phyloP scores from a whole-genome alignment of 805 yeast genomes.

The Metschnikowia arizonensis region DNA sequence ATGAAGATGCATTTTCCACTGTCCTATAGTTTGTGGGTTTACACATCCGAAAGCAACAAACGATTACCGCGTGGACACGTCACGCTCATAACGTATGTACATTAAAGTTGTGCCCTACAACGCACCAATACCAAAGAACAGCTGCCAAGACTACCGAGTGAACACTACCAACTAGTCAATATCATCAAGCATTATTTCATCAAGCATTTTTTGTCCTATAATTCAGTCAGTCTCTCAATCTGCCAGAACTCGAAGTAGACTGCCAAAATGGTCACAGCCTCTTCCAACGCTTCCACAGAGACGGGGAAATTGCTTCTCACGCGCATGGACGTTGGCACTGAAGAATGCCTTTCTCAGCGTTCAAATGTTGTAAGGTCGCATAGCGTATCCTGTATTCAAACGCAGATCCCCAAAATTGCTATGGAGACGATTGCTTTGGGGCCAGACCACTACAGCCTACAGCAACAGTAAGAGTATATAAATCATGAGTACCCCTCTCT shows the following conservation, averaged over 20 bases:
- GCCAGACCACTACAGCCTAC: not conserved
- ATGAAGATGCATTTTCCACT: too few relatives aligned
- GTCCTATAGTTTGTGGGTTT: not conserved
- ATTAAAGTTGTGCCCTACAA: not conserved
- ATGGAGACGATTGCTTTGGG: slow-evolving; percentile 7
- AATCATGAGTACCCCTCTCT: not conserved
- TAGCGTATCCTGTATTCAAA: slow-evolving; percentile 3
- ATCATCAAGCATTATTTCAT: too few relatives aligned
- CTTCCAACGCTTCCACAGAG: not conserved
- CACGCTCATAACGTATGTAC: not conserved
- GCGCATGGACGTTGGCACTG: not conserved
- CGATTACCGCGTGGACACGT: not conserved
- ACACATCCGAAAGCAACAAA: not conserved
- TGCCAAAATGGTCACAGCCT: not conserved
- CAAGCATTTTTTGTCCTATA: too few relatives aligned
- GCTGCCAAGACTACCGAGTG: too few relatives aligned
- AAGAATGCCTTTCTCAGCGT: slow-evolving; percentile 1
- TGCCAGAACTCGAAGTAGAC: not conserved
- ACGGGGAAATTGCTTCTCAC: not conserved
- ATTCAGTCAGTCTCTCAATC: not conserved
- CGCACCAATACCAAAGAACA: too few relatives aligned
- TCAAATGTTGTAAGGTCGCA: slow-evolving; percentile 5
- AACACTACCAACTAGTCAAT: too few relatives aligned
- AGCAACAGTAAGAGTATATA: slow-evolving; percentile 2
- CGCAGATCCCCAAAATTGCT: slow-evolving; percentile 3